Evolutionary conservation across 495 filamentous ascomycete genomes (phyloP), one percentile per base, ranked within the genome.

Genomic region (Geopyxis carbonaria): DNA sequence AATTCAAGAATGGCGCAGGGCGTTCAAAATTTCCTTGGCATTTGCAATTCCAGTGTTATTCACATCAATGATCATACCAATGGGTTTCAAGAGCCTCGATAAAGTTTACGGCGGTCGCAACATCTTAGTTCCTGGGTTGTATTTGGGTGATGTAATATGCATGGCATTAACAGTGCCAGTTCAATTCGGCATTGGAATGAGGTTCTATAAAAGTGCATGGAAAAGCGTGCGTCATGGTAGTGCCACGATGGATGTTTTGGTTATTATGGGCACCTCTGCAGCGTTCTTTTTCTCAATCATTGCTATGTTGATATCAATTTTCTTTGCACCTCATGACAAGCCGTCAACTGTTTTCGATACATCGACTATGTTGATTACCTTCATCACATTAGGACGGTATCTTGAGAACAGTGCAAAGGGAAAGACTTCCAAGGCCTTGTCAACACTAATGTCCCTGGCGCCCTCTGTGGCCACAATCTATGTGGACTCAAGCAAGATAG

Each of bases 381-480:
- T 95, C 58, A 82, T 93, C 58, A 81, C 81, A 0, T 64, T 99
- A 2, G 86, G 89, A 18, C 74, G 89, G 23, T 95, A 79, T 63
- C 58, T 99, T 6, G 89, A 99, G 57, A 99, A 95, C 48, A 67
- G 80, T 10, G 89, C 89, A 14, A 99, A 99, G 59, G 89, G 89
- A 2, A 82, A 95, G 57, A 99, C 89, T 0, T 93, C 85, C 5
- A 89, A 83, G 52, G 89, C 89, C 2, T 69, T 99, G 5, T 93
- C 83, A n/a, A 67, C 78, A 18, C 69, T 99, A 3, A 99, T 99
- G 89, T 91, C 79, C 9, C 65, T 99, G 24, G 78, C 91, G 10
- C 89, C 89, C 3, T 92, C 84, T 0, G 94, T 92, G 83, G 85
- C 89, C 2, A 93, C 84, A 2, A 93, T 99, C 30, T 99, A 94